A percentile compares a stretch with the other conserved stretches of the same genome.
phyloP scores from a whole-genome alignment of 164 flowering plant species.

The Vitis riparia region DNA sequence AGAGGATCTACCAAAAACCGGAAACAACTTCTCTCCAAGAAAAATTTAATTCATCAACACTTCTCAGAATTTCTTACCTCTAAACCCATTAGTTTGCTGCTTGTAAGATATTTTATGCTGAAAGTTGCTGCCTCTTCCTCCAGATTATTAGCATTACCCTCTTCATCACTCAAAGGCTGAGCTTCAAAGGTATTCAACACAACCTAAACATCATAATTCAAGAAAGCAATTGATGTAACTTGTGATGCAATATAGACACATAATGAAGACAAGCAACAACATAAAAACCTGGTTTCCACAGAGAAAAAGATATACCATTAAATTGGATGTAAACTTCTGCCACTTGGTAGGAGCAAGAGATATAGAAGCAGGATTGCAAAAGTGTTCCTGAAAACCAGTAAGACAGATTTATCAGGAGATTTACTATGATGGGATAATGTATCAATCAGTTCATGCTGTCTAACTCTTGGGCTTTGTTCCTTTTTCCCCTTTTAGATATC shows the following conservation, averaged over 20 bases:
- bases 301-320: conserved; percentile 50
- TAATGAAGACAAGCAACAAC: conserved; percentile 4
- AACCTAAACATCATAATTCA: conserved; percentile 45
- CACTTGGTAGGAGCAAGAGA: conserved; percentile 64
- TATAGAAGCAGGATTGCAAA: conserved; percentile 75
- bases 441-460: not conserved
- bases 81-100: conserved; percentile 95
- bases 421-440: not conserved
- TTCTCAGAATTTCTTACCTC: conserved; percentile 55
- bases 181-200: conserved; percentile 92
- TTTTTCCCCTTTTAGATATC: too few species aligned
- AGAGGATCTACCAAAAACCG: not conserved
- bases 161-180: conserved; percentile 95
- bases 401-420: not conserved
- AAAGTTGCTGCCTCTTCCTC: conserved; percentile 90
- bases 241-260: not conserved
- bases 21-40: not conserved
- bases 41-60: not conserved
- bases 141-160: conserved; percentile 79
- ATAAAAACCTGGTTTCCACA: not conserved
- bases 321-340: conserved; percentile 86
- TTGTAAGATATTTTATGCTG: conserved; percentile 92
- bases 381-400: conserved; percentile 69
- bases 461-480: too few species aligned
- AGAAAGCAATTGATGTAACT: not conserved